Evolutionary conservation across 139 green algal species (phyloP), one percentile per base, ranked within the genome.

Genomic region (Mychonastes homosphaera): DNA sequence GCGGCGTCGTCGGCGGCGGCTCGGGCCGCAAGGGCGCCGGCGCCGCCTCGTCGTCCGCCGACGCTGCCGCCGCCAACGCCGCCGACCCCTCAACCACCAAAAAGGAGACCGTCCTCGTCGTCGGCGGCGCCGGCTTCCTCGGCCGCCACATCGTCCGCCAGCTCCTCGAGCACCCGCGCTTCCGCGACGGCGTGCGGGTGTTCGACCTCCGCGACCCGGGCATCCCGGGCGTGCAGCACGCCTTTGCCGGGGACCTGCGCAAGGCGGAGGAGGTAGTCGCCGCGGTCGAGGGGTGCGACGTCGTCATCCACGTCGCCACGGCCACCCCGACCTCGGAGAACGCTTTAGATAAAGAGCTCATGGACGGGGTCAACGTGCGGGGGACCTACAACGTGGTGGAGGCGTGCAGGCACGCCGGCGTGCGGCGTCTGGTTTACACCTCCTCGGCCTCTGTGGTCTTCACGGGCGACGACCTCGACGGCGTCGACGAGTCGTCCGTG

Each of bases 301-400:
- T 88, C 19, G 83, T 93, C n/a, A 89, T 95, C 55, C 87, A 95
- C 57, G 73, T 79, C 24, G 87, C 87, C 3, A 92, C 86, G 0
- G 85, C 83, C 1, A 74, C 86, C 10, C 86, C 84, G 58, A 88
- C 83, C 0, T 79, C 72, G 3, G 62, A 73, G 44, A 89, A 91
- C 61, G 70, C 84, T 1, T 63, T 78, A 39, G 81, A 90, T 69
- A 73, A 85, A 53, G 56, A 56, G 30, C 79, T 95, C 3, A 94
- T 95, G 85, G 40, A 80, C 24, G 63, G 60, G 5, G 87, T 95
- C 6, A 95, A 95, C 56, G 79, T 95, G 33, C 63, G 78, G 28
- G 87, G 87, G 58, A 94, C 87, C 1, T 47, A 58, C 1, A 72
- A 94, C 52, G 73, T 95, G 38, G 65, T 95, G 9, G 64, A 80